Conservation (phyloP, 1,139 yeast species). For the Protomyces pachydermus region DNA sequence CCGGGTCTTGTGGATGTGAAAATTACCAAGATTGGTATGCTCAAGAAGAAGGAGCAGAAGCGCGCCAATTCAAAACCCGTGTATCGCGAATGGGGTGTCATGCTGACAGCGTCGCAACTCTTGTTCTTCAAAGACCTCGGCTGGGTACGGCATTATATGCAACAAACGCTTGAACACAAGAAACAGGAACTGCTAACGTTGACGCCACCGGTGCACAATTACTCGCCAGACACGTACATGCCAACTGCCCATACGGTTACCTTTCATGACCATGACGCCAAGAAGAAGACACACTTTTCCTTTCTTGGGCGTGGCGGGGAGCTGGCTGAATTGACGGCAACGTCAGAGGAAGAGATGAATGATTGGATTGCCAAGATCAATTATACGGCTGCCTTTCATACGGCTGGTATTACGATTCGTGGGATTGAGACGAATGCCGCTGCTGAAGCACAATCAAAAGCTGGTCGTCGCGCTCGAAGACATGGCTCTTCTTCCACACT, state of each 20-base stretch:
- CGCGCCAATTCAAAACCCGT: conserved; percentile 38
- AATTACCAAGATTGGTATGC: conserved; percentile 43
- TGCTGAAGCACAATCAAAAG: neutral
- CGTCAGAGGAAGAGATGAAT: conserved; percentile 42
- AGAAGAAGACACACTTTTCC: conserved; percentile 34
- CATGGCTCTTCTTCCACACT: conserved; percentile 8
- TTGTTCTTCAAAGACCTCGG: conserved; percentile 43
- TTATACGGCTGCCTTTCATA: conserved; percentile 50
- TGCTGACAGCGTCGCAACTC: conserved; percentile 43
- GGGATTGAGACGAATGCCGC: conserved; percentile 6
- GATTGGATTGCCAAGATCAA: conserved; percentile 58
- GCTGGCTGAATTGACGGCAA: conserved; percentile 41
- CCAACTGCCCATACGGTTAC: conserved; percentile 43
- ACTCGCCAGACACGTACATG: conserved; percentile 40
- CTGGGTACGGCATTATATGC: conserved; percentile 40
- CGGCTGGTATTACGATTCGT: conserved; percentile 39
- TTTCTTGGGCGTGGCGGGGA: conserved; percentile 40
- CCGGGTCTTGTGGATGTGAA: conserved; percentile 44
- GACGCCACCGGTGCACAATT: conserved; percentile 42
- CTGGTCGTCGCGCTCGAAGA: conserved; percentile 1
- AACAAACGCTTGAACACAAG: conserved; percentile 33
- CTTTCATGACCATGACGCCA: conserved; percentile 31
- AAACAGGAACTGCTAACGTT: conserved; percentile 33
- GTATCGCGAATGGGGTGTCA: conserved; percentile 46
- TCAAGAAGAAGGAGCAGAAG: conserved; percentile 41